phyloP scores from a whole-genome alignment of 495 filamentous ascomycete species.

The Usnea hakonensis region DNA sequence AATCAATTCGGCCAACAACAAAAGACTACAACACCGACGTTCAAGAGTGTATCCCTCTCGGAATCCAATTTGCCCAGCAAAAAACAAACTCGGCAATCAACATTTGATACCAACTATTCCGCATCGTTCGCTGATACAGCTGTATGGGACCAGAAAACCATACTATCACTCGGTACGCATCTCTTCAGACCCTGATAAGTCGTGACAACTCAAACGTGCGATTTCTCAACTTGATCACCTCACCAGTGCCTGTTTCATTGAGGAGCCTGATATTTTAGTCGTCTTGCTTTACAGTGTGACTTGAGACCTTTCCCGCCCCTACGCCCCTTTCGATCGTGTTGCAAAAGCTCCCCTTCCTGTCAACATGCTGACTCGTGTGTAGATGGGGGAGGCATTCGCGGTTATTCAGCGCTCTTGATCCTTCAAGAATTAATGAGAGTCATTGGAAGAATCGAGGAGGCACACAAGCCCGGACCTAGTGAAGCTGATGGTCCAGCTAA shows the following conservation, averaged over 20 bases:
- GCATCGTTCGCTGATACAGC: conserved; percentile 14
- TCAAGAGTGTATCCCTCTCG: neutral
- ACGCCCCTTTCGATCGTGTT: no score
- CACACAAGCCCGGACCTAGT: neutral
- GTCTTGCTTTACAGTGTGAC: no score
- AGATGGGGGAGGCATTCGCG: conserved; percentile 27
- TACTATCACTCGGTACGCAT: conserved; percentile 14
- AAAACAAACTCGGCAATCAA: conserved; percentile 2
- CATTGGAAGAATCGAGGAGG: conserved; percentile 13
- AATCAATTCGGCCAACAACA: no score
- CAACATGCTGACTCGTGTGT: neutral
- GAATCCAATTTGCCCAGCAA: neutral
- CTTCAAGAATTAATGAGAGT: conserved; percentile 22
- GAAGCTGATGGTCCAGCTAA: conserved; percentile 15
- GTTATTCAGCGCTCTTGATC: conserved; percentile 26
- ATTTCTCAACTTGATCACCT: no score
- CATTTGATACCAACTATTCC: conserved; percentile 11
- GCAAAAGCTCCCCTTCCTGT: neutral
- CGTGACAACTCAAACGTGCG: no score
- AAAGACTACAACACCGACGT: neutral
- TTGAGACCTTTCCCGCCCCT: no score
- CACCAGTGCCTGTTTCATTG: no score
- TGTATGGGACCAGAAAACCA: conserved; percentile 20
- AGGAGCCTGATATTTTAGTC: no score
- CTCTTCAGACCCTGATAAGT: neutral